Percentiles rank a stretch among this genome's conserved stretches.
phyloP scores from a whole-genome alignment of 2,329 filamentous ascomycete genomes.

The Pyricularia grisea region DNA sequence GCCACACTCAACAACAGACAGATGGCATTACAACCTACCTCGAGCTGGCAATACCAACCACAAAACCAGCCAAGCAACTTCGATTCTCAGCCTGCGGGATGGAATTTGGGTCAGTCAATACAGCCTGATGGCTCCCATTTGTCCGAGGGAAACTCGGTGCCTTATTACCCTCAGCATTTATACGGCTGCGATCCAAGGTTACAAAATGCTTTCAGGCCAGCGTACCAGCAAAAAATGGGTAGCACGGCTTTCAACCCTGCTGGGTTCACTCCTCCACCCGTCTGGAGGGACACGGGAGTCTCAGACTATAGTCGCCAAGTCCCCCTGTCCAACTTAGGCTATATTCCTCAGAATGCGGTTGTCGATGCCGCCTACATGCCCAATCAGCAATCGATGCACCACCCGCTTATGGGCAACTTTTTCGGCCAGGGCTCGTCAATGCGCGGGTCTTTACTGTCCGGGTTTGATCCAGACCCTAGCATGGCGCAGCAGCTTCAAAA shows the following conservation, averaged over 20 bases:
- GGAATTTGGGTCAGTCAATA: constrained; percentile 1
- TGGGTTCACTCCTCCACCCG: constrained; percentile 23
- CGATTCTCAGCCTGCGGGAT: constrained; percentile 2
- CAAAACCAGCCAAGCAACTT: neutral
- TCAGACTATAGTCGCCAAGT: constrained; percentile 21
- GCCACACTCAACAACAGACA: constrained; percentile 6
- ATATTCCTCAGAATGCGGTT: constrained; percentile 23
- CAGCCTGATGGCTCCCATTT: neutral
- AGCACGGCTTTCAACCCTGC: constrained; percentile 30
- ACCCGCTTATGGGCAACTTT: constrained; percentile 3
- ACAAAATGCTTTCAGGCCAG: constrained; percentile 18
- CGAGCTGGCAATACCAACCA: neutral
- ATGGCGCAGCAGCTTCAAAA: constrained; percentile 7
- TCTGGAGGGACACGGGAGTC: constrained; percentile 26
- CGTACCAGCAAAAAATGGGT: constrained; percentile 25
- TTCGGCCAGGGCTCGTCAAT: constrained; percentile 3
- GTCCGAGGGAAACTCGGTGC: neutral
- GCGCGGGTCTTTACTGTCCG: neutral
- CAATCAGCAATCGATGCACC: constrained; percentile 15
- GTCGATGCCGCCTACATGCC: constrained; percentile 22
- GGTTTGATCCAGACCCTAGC: neutral
- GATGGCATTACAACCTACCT: neutral
- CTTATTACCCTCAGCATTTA: constrained; percentile 6
- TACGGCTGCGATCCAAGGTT: constrained; percentile 12
- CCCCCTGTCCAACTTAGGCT: constrained; percentile 21